Evolutionary conservation across 2,329 filamentous ascomycete genomes (phyloP), one percentile per base, ranked within the genome.

Genomic region (Plectosphaerella plurivora): DNA sequence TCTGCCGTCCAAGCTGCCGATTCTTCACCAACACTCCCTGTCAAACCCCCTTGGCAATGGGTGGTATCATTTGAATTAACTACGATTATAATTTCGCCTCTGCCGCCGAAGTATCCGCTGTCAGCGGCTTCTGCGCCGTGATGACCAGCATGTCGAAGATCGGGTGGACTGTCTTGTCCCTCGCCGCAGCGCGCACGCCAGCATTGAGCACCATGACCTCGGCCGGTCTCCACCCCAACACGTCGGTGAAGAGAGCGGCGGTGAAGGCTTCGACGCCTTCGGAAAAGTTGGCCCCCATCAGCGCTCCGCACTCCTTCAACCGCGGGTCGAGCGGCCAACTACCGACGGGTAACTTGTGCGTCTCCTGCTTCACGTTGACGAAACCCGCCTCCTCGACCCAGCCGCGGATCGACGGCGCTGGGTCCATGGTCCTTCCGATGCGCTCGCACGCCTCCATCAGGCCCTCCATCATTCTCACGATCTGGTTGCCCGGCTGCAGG

Each of bases 261-360:
- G 55, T 59, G 39, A 63, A 57, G 1, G 50, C 61, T 22, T 62
- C 53, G 1, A 57, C 54, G 8, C 58, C 53, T 25, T 61, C 58
- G 1, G 62, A 45, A 28, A 60, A 59, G 20, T 62, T 59, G 1
- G 53, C 51, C 1, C 57, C 51, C 35, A 60, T 60, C 35, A 56
- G 44, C 47, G 69, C 12, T 50, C 54, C 73, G 48, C 73, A 63
- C 48, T 71, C 67, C 55, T 75, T 75, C 18, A 74, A 64, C 10
- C 65, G 65, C 1, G 64, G 59, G 33, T 75, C 66, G 41, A 65
- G 71, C 2, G 73, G 67, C 74, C 74, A 73, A 20, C 60, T 57
- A 0, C 65, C 65, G 18, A 65, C 60, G 2, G 66, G 66, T 51
- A 62, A 55, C 52, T 64, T 66, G 49, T 62, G 65, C 12, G 58